Evolutionary conservation across 2,329 filamentous ascomycete species (phyloP).

Genomic region (Calonectria pauciramosa): DNA sequence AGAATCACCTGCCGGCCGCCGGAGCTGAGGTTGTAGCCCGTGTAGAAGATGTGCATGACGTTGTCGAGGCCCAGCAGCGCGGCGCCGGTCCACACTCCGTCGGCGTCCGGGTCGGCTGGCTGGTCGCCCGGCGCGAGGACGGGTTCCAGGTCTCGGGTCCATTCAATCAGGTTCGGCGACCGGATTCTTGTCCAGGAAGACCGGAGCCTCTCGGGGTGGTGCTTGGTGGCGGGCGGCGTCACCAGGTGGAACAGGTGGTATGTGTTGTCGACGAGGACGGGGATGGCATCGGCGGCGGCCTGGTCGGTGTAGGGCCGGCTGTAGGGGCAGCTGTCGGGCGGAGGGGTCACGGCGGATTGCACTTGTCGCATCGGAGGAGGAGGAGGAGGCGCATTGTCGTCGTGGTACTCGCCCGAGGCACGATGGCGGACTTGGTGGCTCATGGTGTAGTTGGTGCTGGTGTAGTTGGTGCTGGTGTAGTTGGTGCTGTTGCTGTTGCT

Average conservation of each 20-base stretch:
- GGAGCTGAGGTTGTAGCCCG: slow-evolving; percentile 50
- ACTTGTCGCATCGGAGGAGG: not conserved
- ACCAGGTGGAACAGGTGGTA: slow-evolving; percentile 55
- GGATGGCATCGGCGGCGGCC: slow-evolving; percentile 53
- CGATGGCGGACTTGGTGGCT: not conserved
- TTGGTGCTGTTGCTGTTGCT: not conserved
- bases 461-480: not conserved
- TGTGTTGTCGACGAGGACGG: slow-evolving; percentile 51
- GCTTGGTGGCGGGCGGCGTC: slow-evolving; percentile 49
- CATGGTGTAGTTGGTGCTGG: not conserved
- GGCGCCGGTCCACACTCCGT: slow-evolving; percentile 53
- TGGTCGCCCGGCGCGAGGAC: slow-evolving; percentile 41
- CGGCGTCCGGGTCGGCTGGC: slow-evolving; percentile 44
- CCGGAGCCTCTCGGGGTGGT: slow-evolving; percentile 50
- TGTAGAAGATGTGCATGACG: slow-evolving; percentile 54
- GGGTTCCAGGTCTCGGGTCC: slow-evolving; percentile 45
- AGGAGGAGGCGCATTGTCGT: not conserved
- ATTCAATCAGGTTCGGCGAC: slow-evolving; percentile 47
- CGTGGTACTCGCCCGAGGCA: slow-evolving; percentile 3
- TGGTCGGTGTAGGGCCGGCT: slow-evolving; percentile 45
- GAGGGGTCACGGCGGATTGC: slow-evolving; percentile 39
- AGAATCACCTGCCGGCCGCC: slow-evolving; percentile 51
- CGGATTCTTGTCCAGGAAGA: slow-evolving; percentile 50
- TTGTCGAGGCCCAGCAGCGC: slow-evolving; percentile 49
- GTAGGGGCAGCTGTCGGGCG: slow-evolving; percentile 44